Base-by-base conservation (phyloP, 1,284 basidiomycete species). In the Mrakiaceae sp. region DNA sequence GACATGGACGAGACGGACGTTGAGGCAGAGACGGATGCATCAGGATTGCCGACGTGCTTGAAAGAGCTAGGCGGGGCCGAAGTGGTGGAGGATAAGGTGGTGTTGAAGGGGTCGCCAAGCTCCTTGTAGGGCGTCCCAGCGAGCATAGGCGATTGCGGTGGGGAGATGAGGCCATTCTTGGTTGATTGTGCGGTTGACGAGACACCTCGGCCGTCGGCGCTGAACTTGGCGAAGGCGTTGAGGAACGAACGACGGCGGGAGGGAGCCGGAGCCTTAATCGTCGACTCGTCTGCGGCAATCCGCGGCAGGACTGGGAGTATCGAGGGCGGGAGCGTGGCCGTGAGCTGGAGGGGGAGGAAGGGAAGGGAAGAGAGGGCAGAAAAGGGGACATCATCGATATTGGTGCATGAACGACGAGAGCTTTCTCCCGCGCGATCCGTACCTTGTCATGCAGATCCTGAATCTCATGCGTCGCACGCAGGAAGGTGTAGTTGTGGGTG, bases 401-500 rank as follows among this genome's bases (percentile, higher is more conserved):
- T 12, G 9, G 9, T 16, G 12, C 7, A 84, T 12, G 39, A 50
- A n/a, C 6, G 40, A 46, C 11, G 47, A 47, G 46, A 43, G 27
- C 27, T 27, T 27, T 27, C 27, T 27, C 27, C 27, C 27, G 27
- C 11, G 39, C 6, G 39, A 42, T 76, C 66, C 81, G 80, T 67
- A 91, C 82, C 78, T 88, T 90, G 64, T 79, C 78, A 75, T 91
- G 83, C 39, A 90, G 80, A 67, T 90, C 87, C 51, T 84, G 78
- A 58, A 91, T 81, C 73, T 92, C 89, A 70, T 80, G 79, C 54
- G 82, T 82, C 64, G 84, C 84, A 67, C 89, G 84, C 14, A 86
- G 88, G 66, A 92, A 83, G 52, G 89, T 92, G 65, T 91, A 80
- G 78, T 91, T 89, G 78, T 91, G 89, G 43, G 87, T 92, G 44